These are phyloP conservation scores for Medicago arabica DNA, from an alignment of 306 rosid species.

Conservation along the genomic window DNA sequence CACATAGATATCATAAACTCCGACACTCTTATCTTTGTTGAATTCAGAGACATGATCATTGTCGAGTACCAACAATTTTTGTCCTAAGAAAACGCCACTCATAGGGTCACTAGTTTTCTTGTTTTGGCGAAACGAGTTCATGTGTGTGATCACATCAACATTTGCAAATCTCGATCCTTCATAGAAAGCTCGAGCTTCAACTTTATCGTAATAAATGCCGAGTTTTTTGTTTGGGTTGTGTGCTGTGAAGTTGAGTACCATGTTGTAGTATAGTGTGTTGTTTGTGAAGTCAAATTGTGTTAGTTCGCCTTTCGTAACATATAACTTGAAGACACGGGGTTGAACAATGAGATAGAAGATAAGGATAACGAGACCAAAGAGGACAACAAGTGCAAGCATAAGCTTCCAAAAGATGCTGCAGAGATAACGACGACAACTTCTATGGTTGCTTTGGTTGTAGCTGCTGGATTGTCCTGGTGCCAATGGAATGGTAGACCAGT, in stretches of 20 bases:
- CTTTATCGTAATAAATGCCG: constrained; percentile 51
- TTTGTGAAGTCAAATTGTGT: constrained; percentile 58
- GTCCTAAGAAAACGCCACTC: constrained; percentile 50
- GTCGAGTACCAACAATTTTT: constrained; percentile 24
- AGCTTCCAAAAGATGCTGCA: constrained; percentile 63
- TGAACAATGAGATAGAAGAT: constrained; percentile 68
- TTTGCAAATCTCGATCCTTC: constrained; percentile 29
- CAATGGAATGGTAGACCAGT: too few species aligned
- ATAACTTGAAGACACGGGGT: constrained; percentile 60
- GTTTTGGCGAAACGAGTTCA: constrained; percentile 47
- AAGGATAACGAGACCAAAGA: constrained; percentile 47
- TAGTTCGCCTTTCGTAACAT: constrained; percentile 58
- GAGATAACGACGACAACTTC: constrained; percentile 49
- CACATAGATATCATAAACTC: constrained; percentile 50
- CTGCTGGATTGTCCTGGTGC: too few species aligned
- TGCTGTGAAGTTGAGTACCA: constrained; percentile 50
- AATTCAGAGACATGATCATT: constrained; percentile 23
- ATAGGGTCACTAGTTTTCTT: constrained; percentile 48
- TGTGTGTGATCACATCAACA: constrained; percentile 41
- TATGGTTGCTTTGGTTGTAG: neutral
- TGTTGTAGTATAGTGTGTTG: constrained; percentile 47
- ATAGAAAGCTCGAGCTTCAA: constrained; percentile 47
- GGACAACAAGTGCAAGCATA: constrained; percentile 42
- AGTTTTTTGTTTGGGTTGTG: constrained; percentile 59
- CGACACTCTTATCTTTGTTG: constrained; percentile 41